phyloP scores from a whole-genome alignment of 169 alveolate genomes.

The Eimeria praecox region DNA sequence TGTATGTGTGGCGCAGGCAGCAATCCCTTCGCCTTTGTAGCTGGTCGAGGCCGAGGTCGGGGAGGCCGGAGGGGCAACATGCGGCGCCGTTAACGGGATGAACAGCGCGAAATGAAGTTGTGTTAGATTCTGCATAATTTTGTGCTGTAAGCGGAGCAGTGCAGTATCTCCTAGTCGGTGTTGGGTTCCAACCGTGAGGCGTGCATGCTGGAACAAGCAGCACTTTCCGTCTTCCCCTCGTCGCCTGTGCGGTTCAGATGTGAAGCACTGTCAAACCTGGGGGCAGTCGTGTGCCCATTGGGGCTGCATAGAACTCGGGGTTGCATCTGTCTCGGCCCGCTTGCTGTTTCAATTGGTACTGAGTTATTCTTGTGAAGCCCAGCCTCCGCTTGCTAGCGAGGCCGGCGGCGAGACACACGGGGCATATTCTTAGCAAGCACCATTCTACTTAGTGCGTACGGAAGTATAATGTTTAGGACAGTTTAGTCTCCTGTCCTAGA shows the following conservation, averaged over 20 bases:
- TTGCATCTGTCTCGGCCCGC: not conserved
- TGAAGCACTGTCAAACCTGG: not conserved
- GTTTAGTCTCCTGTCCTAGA: not conserved
- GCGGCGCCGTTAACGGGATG: conserved; percentile 30
- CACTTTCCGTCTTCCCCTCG: not conserved
- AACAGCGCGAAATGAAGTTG: not conserved
- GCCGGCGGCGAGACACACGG: not conserved
- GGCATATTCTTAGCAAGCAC: not conserved
- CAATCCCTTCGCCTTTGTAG: conserved; percentile 63
- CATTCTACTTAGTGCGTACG: not conserved
- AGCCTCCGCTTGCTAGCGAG: not conserved
- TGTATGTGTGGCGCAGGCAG: conserved; percentile 15
- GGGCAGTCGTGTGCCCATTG: not conserved
- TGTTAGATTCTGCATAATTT: not conserved
- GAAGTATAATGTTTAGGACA: not conserved
- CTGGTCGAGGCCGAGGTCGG: conserved; percentile 67
- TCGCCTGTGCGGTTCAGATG: not conserved
- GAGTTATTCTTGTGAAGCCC: not conserved
- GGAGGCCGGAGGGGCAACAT: conserved; percentile 69
- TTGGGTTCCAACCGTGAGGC: not conserved
- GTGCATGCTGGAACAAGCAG: not conserved
- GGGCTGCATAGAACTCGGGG: not conserved
- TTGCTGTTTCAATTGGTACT: conserved; percentile 14
- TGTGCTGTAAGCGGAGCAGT: not conserved
- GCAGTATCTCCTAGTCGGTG: not conserved